phyloP scores from a whole-genome alignment of 2,329 filamentous ascomycete species.

The Fusarium foetens region DNA sequence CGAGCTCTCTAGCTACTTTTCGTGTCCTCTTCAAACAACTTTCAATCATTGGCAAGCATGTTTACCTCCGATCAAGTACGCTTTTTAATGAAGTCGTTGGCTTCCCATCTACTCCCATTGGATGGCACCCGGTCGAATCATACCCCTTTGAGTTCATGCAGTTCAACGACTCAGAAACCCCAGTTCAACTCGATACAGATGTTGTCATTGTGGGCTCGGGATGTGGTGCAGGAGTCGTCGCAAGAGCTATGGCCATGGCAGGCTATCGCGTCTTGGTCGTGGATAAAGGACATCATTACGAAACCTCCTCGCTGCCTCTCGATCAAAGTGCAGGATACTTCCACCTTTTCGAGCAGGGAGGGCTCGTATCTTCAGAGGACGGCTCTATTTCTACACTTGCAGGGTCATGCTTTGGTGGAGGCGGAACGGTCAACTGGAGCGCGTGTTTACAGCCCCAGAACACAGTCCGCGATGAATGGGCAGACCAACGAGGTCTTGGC shows the following conservation, averaged over 20 bases:
- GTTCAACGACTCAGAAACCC: not conserved
- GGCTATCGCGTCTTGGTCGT: not conserved
- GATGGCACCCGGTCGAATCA: not conserved
- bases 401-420: not conserved
- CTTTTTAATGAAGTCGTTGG: not conserved
- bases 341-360: not conserved
- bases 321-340: not conserved
- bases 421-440: slow-evolving; percentile 8
- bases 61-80: not conserved
- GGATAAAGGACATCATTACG: not conserved
- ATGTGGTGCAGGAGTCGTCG: not conserved
- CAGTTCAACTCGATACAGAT: not conserved
- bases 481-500: not conserved
- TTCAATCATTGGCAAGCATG: not conserved
- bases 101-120: not conserved
- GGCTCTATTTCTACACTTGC: not conserved
- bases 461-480: slow-evolving; percentile 2
- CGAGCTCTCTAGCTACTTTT: not conserved
- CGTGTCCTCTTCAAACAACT: not conserved
- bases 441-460: not conserved
- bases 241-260: not conserved
- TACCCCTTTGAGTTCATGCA: not conserved
- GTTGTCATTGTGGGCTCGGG: not conserved
- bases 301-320: not conserved
- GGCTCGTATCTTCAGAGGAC: not conserved